A percentile compares a stretch with the other conserved stretches of the same genome.
phyloP scores from a whole-genome alignment of 441 rosid genomes.

The Adansonia gregorii region DNA sequence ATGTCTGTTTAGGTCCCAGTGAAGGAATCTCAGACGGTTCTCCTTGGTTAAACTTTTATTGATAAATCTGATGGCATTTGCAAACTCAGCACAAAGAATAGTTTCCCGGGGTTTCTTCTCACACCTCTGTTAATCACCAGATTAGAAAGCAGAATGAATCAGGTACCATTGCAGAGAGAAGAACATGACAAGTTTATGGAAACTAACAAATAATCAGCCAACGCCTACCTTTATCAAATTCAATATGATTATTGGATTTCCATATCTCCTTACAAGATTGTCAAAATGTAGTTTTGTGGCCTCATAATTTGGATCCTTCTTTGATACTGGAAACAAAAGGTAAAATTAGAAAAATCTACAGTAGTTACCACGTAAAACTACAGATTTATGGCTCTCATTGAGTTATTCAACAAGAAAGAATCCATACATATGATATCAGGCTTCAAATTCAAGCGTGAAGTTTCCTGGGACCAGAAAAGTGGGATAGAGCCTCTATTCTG shows the following conservation, averaged over 20 bases:
- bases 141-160: slow-evolving; percentile 24
- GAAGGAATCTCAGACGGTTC: slow-evolving; percentile 63
- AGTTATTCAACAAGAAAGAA: slow-evolving; percentile 18
- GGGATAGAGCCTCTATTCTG: slow-evolving; percentile 84
- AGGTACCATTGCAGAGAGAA: background rate
- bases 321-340: slow-evolving; percentile 53
- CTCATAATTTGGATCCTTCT: slow-evolving; percentile 26
- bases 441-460: slow-evolving; percentile 74
- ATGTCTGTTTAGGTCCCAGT: slow-evolving; percentile 72
- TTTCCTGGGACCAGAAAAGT: slow-evolving; percentile 84
- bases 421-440: slow-evolving; percentile 73
- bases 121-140: slow-evolving; percentile 45
- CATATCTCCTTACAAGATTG: slow-evolving; percentile 74
- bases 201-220: slow-evolving; percentile 13
- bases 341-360: slow-evolving; percentile 31
- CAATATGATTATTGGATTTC: slow-evolving; percentile 68
- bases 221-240: slow-evolving; percentile 68
- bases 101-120: slow-evolving; percentile 82
- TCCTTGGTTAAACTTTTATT: slow-evolving; percentile 60
- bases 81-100: slow-evolving; percentile 69
- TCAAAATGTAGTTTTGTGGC: slow-evolving; percentile 76
- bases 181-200: slow-evolving; percentile 16
- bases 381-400: background rate
- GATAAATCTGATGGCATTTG: slow-evolving; percentile 60
- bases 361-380: background rate